Evolutionary conservation across 176 grass and related monocot genomes (phyloP).

Genomic region (Lolium rigidum): DNA sequence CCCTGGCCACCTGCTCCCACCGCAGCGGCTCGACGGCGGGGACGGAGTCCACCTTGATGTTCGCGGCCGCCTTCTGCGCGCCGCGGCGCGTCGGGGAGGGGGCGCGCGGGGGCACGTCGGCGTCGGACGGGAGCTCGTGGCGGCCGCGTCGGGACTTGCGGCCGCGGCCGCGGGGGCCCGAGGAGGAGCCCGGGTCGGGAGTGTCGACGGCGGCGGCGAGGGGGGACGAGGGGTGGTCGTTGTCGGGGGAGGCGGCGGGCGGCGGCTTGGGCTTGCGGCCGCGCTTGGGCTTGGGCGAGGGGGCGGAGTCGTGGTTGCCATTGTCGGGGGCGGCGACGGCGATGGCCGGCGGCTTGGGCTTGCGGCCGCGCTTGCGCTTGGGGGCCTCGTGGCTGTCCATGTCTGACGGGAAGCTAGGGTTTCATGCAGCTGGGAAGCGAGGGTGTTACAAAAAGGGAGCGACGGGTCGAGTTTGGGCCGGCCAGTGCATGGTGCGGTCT

Average conservation of each 20-base stretch:
- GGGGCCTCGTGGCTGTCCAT: slow-evolving; percentile 52
- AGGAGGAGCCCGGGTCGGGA: slow-evolving; percentile 34
- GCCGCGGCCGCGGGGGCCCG: slow-evolving; percentile 5
- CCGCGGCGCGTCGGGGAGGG: slow-evolving; percentile 42
- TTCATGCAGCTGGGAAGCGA: slow-evolving; percentile 19
- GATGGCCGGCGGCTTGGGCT: slow-evolving; percentile 35
- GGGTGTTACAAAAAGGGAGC: slow-evolving; percentile 10
- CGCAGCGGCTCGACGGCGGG: slow-evolving; percentile 50
- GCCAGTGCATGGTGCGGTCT: neutral
- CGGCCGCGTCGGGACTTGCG: slow-evolving; percentile 41
- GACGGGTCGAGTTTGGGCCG: neutral
- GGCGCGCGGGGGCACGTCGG: slow-evolving; percentile 4
- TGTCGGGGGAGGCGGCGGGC: slow-evolving; percentile 8
- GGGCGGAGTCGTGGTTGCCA: slow-evolving; percentile 21
- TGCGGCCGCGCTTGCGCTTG: slow-evolving; percentile 63
- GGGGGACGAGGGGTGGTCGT: slow-evolving; percentile 39
- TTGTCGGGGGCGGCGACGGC: slow-evolving; percentile 12
- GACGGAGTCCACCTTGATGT: slow-evolving; percentile 29
- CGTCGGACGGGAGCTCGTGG: slow-evolving; percentile 48
- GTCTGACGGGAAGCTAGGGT: slow-evolving; percentile 52
- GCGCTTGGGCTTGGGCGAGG: slow-evolving; percentile 56
- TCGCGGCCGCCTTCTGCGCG: slow-evolving; percentile 32
- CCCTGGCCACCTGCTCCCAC: slow-evolving; percentile 82
- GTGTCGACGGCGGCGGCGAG: slow-evolving; percentile 34
- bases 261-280: slow-evolving; percentile 49